Base-by-base conservation (phyloP, 495 filamentous ascomycete species). In the Tuber brumale region DNA sequence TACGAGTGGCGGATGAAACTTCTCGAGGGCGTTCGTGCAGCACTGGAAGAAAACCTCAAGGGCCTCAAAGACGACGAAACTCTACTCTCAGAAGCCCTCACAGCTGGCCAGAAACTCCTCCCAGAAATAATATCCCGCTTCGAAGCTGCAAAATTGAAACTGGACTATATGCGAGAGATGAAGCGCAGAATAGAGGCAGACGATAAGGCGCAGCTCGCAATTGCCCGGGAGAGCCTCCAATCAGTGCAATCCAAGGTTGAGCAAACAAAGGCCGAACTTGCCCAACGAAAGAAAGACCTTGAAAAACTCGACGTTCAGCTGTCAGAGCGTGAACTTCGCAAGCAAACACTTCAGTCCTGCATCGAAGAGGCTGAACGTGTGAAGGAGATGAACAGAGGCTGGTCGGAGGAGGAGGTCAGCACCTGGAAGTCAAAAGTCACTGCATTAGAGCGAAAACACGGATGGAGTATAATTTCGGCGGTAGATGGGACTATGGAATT, bases 1-100 rank as follows among this genome's bases (percentile, higher is more conserved):
- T 98, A 99, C 82, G 91, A 94, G 82, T 99, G 96, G 96, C 92
- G 96, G 45, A 94, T 92, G 89, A 93, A 93, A 79, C 89, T 97
- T 41, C 90, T 97, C 19, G 90, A 92, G 37, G 93, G 92, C 8
- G 86, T 98, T 31, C 92, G 91, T 81, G 90, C 93, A 76, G 93
- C 91, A 2, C 88, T 99, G 1, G 82, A 91, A 46, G 90, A 89
- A 51, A 94, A 93, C 66, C 86, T 87, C 0, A 88, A 92, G 69
- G 92, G 91, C 48, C 91, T 98, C 91, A 87, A 89, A 57, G 85
- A 86, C 18, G 95, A 99, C 76, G 91, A 93, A 75, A 85, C 87
- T 66, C 71, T 89, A n/a, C 83, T 99, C 12, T 82, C 86, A 37
- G 86, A 90, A 82, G 90, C 92, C 76, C 89, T 95, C 83, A 84